Percentiles rank a stretch among this genome's conserved stretches.
Conservation (phyloP, 1,139 yeast species). For the Kluyveromyces sp. region DNA sequence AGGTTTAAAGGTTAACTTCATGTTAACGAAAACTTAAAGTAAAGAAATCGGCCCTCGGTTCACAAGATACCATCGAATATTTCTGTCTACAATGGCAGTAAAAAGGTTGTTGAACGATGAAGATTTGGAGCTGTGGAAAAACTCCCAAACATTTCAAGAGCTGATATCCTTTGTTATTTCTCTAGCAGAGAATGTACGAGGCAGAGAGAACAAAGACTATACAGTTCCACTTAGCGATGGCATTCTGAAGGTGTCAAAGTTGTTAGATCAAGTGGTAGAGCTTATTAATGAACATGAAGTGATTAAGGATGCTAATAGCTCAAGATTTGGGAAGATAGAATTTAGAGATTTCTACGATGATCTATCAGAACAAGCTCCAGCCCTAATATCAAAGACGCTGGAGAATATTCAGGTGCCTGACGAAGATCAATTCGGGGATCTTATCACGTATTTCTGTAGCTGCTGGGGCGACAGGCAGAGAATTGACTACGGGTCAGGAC, state of each 20-base stretch:
- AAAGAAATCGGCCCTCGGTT: too few relatives aligned
- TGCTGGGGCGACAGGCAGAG: constrained; percentile 83
- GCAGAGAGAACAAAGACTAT: constrained; percentile 48
- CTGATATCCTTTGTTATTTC: constrained; percentile 49
- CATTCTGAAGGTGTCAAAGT: constrained; percentile 33
- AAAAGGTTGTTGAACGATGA: constrained; percentile 51
- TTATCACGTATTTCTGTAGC: constrained; percentile 50
- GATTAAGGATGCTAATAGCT: constrained; percentile 46
- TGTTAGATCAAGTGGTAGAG: constrained; percentile 42
- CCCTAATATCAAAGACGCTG: constrained; percentile 21
- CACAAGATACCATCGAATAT: too few relatives aligned
- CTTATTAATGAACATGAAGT: constrained; percentile 61
- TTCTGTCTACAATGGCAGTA: background rate
- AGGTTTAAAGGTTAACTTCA: background rate
- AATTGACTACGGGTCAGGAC: constrained; percentile 96
- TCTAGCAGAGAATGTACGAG: constrained; percentile 63
- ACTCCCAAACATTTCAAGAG: constrained; percentile 43
- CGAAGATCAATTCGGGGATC: constrained; percentile 34
- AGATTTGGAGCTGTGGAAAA: constrained; percentile 62
- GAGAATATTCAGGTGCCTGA: constrained; percentile 18
- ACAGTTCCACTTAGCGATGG: constrained; percentile 33
- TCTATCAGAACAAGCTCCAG: constrained; percentile 34
- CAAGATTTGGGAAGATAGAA: constrained; percentile 89
- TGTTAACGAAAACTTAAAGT: background rate
- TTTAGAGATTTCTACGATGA: constrained; percentile 80